Evolutionary conservation across 257 asterid genomes (phyloP), one percentile per base, ranked within the genome.

Genomic region (Knoxia roxburghii): DNA sequence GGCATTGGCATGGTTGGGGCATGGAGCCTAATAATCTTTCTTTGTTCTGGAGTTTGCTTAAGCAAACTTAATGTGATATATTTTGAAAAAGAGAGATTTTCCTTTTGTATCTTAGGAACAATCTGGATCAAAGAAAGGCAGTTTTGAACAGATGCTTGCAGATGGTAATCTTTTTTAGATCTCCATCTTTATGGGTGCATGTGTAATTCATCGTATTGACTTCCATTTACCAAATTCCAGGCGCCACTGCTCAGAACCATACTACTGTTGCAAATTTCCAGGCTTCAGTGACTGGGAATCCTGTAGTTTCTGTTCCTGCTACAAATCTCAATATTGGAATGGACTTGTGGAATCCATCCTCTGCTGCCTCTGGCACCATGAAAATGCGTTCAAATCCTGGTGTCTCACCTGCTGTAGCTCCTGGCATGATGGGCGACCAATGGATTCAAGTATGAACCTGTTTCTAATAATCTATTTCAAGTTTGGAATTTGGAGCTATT

Each of bases 141-240:
- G 96, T 77, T 93, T 93, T 58, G 88, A 88, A 56, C 96, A 83
- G 80, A 93, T 90, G 99, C 95, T 93, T 69, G 99, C 90, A 17
- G 97, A 88, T 62, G 99, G 99, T 93, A 79, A 76, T 62, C 54
- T 64, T 66, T 72, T 70, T 29, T 52, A 17, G 9, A 33, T 50
- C 49, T 71, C 66, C 56, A 66, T 45, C 61, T 60, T 37, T 39
- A 61, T 20, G 58, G 2, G 1, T 64, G 72, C 41, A 59, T 65
- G 17, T 68, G 50, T 60, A 32, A 37, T 40, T 11, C 41, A 29
- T 29, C 21, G 5, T 52, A n/a, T 76, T 41, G 71, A 68, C 67
- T 46, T 32, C 35, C 27, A 24, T 14, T 32, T 57, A 55, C 50
- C 35, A 41, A 70, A 67, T 57, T 35, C 56, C 84, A 85, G 98